Percentiles rank a stretch among this genome's conserved stretches.
Conservation (phyloP, 2,329 filamentous ascomycete genomes). For the Aspergillus fijiensis region DNA sequence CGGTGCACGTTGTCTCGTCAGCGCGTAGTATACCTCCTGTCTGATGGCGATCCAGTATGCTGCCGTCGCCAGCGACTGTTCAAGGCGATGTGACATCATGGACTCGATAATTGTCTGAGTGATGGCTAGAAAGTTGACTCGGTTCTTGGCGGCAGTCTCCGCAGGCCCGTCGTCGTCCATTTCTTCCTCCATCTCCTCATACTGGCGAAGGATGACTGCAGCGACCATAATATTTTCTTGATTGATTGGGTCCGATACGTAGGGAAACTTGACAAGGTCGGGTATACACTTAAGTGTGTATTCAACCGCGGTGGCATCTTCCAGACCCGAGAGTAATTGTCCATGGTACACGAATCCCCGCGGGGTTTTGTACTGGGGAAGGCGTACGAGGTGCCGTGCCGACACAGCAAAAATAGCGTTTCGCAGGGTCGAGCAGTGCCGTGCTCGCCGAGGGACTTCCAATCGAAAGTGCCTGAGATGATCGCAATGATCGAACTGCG, state of each 20-base stretch:
- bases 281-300: conserved; percentile 26
- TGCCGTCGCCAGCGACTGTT: conserved; percentile 21
- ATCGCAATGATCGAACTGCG: conserved; percentile 27
- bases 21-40: conserved; percentile 27
- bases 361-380: conserved; percentile 22
- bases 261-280: conserved; percentile 19
- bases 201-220: conserved; percentile 26
- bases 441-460: conserved; percentile 19
- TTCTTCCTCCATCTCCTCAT: conserved; percentile 29
- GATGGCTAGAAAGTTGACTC: conserved; percentile 24
- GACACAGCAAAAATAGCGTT: conserved; percentile 28
- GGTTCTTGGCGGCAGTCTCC: conserved; percentile 9
- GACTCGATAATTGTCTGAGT: conserved; percentile 26
- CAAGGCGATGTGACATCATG: conserved; percentile 19
- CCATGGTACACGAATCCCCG: conserved; percentile 16
- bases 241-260: conserved; percentile 14
- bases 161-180: conserved; percentile 25
- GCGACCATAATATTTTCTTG: conserved; percentile 30
- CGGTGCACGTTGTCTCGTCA: conserved; percentile 19
- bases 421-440: conserved; percentile 19
- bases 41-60: conserved; percentile 27
- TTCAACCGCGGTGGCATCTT: conserved; percentile 20
- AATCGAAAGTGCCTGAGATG: conserved; percentile 22
- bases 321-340: conserved; percentile 16
- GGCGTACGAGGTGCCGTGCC: conserved; percentile 21